Conservation (phyloP, 805 yeast genomes). For the Nakazawaea populi region DNA sequence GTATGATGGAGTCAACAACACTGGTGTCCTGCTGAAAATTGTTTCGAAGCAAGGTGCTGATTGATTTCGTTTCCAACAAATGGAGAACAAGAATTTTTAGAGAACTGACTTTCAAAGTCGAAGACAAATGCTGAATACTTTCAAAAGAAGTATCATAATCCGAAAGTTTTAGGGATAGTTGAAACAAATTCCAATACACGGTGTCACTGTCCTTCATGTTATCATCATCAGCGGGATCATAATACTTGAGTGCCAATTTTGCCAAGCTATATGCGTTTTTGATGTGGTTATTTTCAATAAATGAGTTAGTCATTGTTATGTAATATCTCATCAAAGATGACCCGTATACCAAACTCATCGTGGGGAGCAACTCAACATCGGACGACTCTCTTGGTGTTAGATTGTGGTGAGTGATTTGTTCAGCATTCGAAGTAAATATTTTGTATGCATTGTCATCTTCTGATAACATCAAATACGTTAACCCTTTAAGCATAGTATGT, state of each 20-base stretch:
- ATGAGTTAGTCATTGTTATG: slow-evolving; percentile 30
- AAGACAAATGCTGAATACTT: slow-evolving; percentile 9
- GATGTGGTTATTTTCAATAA: slow-evolving; percentile 21
- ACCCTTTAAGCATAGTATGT: slow-evolving; percentile 20
- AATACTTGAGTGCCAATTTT: slow-evolving; percentile 11
- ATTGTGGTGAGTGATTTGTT: slow-evolving; percentile 20
- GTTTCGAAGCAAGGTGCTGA: neutral
- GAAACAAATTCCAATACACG: slow-evolving; percentile 19
- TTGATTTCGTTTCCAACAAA: slow-evolving; percentile 7
- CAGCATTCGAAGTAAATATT: slow-evolving; percentile 22
- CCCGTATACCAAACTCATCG: slow-evolving; percentile 18
- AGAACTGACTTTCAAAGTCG: slow-evolving; percentile 1
- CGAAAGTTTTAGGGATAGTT: slow-evolving; percentile 22
- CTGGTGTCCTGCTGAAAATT: slow-evolving; percentile 1
- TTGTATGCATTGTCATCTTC: slow-evolving; percentile 23
- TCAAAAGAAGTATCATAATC: slow-evolving; percentile 24
- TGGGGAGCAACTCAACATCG: neutral
- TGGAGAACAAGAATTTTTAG: slow-evolving; percentile 4
- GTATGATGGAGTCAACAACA: slow-evolving; percentile 5
- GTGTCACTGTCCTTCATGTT: slow-evolving; percentile 17
- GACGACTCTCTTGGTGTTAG: slow-evolving; percentile 12
- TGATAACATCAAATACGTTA: slow-evolving; percentile 17
- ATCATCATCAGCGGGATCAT: slow-evolving; percentile 15
- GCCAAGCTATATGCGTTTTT: slow-evolving; percentile 10
- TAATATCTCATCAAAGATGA: slow-evolving; percentile 29